These are phyloP conservation scores for Protomyces macrosporus DNA, from an alignment of 1,139 yeast species.

Conservation along the genomic window DNA sequence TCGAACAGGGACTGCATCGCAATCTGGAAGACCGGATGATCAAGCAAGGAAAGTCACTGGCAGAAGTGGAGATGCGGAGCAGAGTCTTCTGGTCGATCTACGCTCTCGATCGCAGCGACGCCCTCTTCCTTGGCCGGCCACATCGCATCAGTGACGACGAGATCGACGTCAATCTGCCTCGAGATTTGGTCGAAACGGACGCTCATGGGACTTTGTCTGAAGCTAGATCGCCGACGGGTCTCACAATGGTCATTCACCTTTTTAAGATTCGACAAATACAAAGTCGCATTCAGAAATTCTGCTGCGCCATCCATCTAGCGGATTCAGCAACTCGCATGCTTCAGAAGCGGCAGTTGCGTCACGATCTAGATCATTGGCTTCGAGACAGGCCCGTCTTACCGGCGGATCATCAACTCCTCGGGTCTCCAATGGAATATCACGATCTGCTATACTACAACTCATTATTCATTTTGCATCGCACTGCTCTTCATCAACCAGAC, in stretches of 20 bases:
- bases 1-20: not conserved
- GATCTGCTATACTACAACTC: not conserved
- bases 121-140: not conserved
- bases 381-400: not conserved
- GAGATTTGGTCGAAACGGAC: not conserved
- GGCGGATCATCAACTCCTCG: not conserved
- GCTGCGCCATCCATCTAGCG: not conserved
- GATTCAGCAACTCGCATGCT: not conserved
- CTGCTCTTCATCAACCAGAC: not conserved
- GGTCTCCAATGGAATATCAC: not conserved
- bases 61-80: not conserved
- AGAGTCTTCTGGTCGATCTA: conserved; percentile 1
- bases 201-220: not conserved
- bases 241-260: not conserved
- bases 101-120: not conserved
- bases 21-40: not conserved
- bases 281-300: not conserved
- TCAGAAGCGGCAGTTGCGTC: not conserved
- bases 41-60: not conserved
- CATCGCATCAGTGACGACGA: not conserved
- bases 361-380: not conserved
- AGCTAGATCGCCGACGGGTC: not conserved
- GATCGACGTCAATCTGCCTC: not conserved
- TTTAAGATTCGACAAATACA: not conserved
- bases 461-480: not conserved